These are phyloP conservation scores for Cucurbita pepo DNA, from an alignment of 306 rosid genomes.

Conservation along the genomic window DNA sequence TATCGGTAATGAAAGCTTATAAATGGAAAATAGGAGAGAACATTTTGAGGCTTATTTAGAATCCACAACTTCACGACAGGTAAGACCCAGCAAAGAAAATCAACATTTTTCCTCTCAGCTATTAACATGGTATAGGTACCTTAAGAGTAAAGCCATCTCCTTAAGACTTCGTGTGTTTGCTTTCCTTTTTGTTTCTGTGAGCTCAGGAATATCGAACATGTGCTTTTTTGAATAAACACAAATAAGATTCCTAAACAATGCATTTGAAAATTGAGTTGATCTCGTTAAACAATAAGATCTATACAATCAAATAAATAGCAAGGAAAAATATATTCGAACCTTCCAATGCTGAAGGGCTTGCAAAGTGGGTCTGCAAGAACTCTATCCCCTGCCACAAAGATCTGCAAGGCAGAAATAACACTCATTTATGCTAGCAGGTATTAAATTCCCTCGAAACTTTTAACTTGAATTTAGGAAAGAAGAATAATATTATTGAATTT, in stretches of 20 bases:
- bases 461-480: no score
- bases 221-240: constrained; percentile 97
- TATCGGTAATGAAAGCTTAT: not conserved
- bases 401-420: constrained; percentile 34
- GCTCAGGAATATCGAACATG: constrained; percentile 78
- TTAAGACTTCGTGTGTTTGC: constrained; percentile 81
- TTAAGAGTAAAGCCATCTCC: constrained; percentile 84
- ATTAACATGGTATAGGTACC: constrained; percentile 32
- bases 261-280: not conserved
- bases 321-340: constrained; percentile 27
- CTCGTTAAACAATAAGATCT: not conserved
- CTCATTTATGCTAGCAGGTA: constrained; percentile 14
- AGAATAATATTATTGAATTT: no score
- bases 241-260: constrained; percentile 65
- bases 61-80: not conserved
- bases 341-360: constrained; percentile 98
- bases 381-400: constrained; percentile 90
- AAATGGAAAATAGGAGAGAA: not conserved
- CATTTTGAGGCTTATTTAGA: not conserved
- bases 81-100: not conserved
- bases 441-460: not conserved
- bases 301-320: not conserved
- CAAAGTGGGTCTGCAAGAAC: constrained; percentile 81
- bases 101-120: not conserved
- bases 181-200: constrained; percentile 69